Evolutionary conservation across 2,329 filamentous ascomycete genomes (phyloP), one percentile per base, ranked within the genome.

Genomic region (Pseudohalonectria lignicola): DNA sequence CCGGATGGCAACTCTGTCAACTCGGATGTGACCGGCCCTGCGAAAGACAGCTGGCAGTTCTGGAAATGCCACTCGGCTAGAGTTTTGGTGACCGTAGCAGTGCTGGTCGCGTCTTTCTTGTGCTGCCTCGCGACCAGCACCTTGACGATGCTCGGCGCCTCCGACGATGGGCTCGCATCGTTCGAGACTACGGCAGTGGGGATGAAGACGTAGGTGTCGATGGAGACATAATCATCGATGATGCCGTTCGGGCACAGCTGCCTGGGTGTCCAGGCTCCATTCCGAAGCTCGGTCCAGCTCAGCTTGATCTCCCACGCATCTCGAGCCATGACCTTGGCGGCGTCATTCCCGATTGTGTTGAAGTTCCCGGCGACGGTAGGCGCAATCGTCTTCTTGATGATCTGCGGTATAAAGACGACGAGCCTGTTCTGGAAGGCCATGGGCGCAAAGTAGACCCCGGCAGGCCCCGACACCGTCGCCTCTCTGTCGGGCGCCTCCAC

Each of bases 401-500:
- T n/a, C n/a, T 25, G 33, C 13, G 33, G 33, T 9, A 34, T 23
- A 6, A 34, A 34, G 18, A 34, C n/a, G 18, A 11, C 8, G 5
- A 51, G 28, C 6, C 47, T 35, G 11, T 36, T 37, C 19, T 43
- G 30, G 17, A 34, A 41, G 11, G 43, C 15, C 5, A 46, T 32
- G 16, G 0, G 46, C 45, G 17, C 29, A 2, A 54, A 20, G 34
- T 51, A 51, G 6, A 28, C 33, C 11, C 52, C 48, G 15, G 35
- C 25, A 13, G 12, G 8, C 8, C 16, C 12, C 8, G 16, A n/a
- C 7, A 26, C 11, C 11, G 28, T 36, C 21, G 17, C 32, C 12
- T 31, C 21, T 11, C 13, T 26, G 18, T 48, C 40, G 6, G 35
- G 33, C 21, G 46, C 41, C 20, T 43, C 40, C 8, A 26, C 12